A percentile compares a stretch with the other conserved stretches of the same genome.
Conservation (phyloP, 2,329 filamentous ascomycete genomes). For the Neonectria coccinea region DNA sequence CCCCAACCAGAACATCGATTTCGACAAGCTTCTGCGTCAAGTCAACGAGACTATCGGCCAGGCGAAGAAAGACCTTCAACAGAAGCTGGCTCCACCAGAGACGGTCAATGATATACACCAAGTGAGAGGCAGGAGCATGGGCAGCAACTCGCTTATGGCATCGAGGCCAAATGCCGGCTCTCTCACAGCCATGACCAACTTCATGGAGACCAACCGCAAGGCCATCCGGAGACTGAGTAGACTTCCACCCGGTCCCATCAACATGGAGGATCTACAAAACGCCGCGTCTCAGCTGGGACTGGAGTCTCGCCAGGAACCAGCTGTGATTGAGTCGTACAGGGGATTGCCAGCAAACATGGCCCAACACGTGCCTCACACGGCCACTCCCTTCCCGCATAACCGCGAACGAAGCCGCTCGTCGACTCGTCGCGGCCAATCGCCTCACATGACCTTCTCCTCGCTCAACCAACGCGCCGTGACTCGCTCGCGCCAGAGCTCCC, state of each 20-base stretch:
- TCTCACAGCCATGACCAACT: slow-evolving; percentile 26
- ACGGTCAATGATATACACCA: slow-evolving; percentile 35
- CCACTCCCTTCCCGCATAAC: background rate
- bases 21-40: slow-evolving; percentile 37
- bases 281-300: background rate
- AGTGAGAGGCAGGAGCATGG: slow-evolving; percentile 3
- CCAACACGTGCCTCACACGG: slow-evolving; percentile 7
- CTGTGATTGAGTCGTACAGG: background rate
- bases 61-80: background rate
- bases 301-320: background rate
- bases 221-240: slow-evolving; percentile 33
- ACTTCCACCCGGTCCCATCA: slow-evolving; percentile 24
- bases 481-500: slow-evolving; percentile 19
- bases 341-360: background rate
- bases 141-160: slow-evolving; percentile 1
- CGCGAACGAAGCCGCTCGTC: slow-evolving; percentile 2
- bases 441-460: slow-evolving; percentile 10
- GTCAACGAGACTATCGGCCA: slow-evolving; percentile 30
- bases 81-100: background rate
- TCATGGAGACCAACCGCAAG: slow-evolving; percentile 37
- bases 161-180: slow-evolving; percentile 26
- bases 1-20: slow-evolving; percentile 33
- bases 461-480: slow-evolving; percentile 12
- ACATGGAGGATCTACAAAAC: slow-evolving; percentile 19
- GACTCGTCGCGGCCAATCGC: slow-evolving; percentile 15